Base-by-base conservation (phyloP, 805 yeast species). In the Pichia phayaonensis region DNA sequence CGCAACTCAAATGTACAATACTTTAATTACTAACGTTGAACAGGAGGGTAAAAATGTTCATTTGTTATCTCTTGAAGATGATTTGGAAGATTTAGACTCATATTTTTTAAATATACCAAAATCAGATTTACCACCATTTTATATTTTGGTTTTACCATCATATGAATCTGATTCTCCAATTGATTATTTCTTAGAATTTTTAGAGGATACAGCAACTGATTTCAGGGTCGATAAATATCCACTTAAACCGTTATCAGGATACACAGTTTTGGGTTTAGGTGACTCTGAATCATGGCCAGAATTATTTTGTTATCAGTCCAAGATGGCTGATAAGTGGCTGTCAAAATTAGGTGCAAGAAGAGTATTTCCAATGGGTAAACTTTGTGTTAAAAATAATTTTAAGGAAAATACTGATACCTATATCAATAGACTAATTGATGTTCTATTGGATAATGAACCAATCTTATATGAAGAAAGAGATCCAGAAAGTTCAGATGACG, bases 121-220 rank as follows among this genome's bases (percentile, higher is more conserved):
- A 15, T 16, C 13, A 5, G 16, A 42, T 29, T 8, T 36, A 16
- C 26, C 22, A 23, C 53, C 54, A 20, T 67, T 88, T 13, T 90
- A 88, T 60, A 63, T 90, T 38, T 56, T 90, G 52, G 87, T 90
- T 16, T 71, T 90, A 31, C 97, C 97, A 1, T 88, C 96, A 0
- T 90, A 90, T 62, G 97, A 89, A 56, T 86, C 90, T 0, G 97
- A 90, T 64, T 86, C 95, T 1, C 97, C 97, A 15, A 74, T 90
- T 31, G 97, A 90, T 65, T 90, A 81, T 62, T 88, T 89, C 65
- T 70, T 90, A 50, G 95, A 87, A 59, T 81, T 86, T 42, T 71
- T 90, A 56, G 75, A 79, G 55, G 97, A 90, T 49, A 88, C 95
- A 1, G 79, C 79, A 54, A 83, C 84, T 54, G 97, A 90, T 65